Evolutionary conservation across 2,329 filamentous ascomycete genomes (phyloP).

Genomic region (Alternaria arbusti): DNA sequence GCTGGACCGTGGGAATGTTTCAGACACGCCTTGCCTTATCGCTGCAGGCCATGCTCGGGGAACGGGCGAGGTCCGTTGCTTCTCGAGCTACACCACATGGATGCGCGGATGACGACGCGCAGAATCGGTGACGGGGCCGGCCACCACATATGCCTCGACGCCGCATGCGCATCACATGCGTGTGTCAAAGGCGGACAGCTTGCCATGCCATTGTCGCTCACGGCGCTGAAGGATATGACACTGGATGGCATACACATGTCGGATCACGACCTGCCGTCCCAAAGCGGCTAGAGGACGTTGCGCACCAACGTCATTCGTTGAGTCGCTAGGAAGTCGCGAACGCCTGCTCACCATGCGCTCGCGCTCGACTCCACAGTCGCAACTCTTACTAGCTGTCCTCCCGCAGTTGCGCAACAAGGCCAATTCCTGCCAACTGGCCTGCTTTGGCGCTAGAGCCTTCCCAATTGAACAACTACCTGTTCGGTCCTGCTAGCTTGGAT

Average conservation of each 20-base stretch:
- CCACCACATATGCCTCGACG: background rate
- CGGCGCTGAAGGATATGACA: background rate
- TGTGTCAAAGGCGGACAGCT: background rate
- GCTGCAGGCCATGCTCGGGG: background rate
- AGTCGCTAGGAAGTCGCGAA: slow-evolving; percentile 7
- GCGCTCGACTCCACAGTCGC: slow-evolving; percentile 1
- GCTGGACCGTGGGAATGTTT: background rate
- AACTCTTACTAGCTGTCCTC: background rate
- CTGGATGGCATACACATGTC: background rate
- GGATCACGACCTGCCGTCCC: background rate
- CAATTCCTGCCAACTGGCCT: background rate
- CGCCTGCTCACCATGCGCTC: background rate
- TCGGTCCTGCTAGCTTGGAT: slow-evolving; percentile 17
- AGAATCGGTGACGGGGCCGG: background rate
- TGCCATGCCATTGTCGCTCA: background rate
- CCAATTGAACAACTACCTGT: background rate
- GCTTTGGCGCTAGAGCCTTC: background rate
- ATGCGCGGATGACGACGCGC: background rate
- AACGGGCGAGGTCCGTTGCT: background rate
- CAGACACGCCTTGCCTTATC: background rate
- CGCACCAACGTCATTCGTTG: slow-evolving; percentile 21
- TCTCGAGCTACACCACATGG: slow-evolving; percentile 1
- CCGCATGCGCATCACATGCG: background rate
- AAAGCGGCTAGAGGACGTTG: slow-evolving; percentile 11
- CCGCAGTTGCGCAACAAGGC: slow-evolving; percentile 1